Percentiles rank a stretch among this genome's conserved stretches.
Conservation (phyloP, 2,329 filamentous ascomycete genomes). For the Bipolaris bicolor region DNA sequence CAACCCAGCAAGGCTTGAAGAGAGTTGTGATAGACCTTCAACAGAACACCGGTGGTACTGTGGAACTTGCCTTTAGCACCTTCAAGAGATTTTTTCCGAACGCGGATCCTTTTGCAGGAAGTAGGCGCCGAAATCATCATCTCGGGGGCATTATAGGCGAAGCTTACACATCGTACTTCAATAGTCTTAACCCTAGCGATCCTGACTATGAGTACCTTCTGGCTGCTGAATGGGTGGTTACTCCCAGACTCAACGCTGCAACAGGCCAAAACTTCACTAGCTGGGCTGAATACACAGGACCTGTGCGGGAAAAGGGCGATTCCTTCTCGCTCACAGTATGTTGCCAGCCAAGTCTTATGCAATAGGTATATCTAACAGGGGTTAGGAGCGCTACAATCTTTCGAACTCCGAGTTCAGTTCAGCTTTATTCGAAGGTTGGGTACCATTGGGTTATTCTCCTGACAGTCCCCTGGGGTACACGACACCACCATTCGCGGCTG, state of each 20-base stretch:
- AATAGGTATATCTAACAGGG: neutral
- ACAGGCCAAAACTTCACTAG: constrained; percentile 43
- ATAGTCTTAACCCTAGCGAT: constrained; percentile 7
- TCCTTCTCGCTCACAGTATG: constrained; percentile 42
- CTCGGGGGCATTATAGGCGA: constrained; percentile 27
- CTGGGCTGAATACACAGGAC: constrained; percentile 50
- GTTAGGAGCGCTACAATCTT: constrained; percentile 13
- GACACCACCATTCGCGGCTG: constrained; percentile 3
- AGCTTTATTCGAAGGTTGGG: neutral
- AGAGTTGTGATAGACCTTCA: constrained; percentile 67
- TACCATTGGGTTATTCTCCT: neutral
- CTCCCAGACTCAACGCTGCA: constrained; percentile 23
- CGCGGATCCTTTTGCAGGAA: constrained; percentile 49
- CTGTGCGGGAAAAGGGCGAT: constrained; percentile 34
- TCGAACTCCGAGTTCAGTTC: neutral
- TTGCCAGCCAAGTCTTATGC: neutral
- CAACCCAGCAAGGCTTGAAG: constrained; percentile 54
- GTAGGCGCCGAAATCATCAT: constrained; percentile 52
- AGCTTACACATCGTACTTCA: constrained; percentile 15
- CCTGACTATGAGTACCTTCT: constrained; percentile 1
- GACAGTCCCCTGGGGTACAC: neutral
- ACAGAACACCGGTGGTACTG: constrained; percentile 62
- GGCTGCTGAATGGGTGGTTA: constrained; percentile 27
- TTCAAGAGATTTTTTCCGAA: constrained; percentile 60
- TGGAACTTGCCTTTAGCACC: constrained; percentile 35